phyloP scores from a whole-genome alignment of 495 filamentous ascomycete species.

The Aspergillus carlsbadensis region DNA sequence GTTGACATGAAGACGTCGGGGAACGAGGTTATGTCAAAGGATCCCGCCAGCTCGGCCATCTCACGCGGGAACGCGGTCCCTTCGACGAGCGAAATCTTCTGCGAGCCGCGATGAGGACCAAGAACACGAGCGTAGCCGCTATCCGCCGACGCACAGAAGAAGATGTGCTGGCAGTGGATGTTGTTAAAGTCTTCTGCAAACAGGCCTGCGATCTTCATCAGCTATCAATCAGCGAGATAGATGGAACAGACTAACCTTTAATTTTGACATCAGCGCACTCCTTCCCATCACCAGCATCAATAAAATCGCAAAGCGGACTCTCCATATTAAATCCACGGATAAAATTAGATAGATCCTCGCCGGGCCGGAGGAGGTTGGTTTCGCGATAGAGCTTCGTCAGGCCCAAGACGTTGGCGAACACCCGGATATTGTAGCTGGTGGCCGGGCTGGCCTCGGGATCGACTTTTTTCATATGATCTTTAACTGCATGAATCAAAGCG shows the following conservation, averaged over 20 bases:
- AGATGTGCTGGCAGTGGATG: constrained; percentile 26
- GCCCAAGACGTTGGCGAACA: constrained; percentile 32
- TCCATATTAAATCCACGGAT: constrained; percentile 35
- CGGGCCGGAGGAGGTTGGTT: constrained; percentile 8
- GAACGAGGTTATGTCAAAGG: constrained; percentile 24
- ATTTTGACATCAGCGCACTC: constrained; percentile 36
- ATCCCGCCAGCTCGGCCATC: constrained; percentile 18
- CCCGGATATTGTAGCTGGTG: constrained; percentile 23
- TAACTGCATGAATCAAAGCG: constrained; percentile 13
- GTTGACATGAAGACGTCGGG: constrained; percentile 23
- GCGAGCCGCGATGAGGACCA: constrained; percentile 18
- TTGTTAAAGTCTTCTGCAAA: constrained; percentile 25
- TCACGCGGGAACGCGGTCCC: constrained; percentile 28
- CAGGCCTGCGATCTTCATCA: constrained; percentile 11
- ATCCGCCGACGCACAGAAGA: constrained; percentile 32
- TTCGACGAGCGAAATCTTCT: constrained; percentile 27
- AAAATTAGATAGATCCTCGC: constrained; percentile 19
- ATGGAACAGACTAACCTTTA: constrained; percentile 17
- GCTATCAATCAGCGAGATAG: background rate
- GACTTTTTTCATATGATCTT: constrained; percentile 2
- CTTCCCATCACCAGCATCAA: constrained; percentile 34
- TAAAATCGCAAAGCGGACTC: constrained; percentile 27
- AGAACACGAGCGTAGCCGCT: constrained; percentile 32
- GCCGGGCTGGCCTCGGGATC: constrained; percentile 13
- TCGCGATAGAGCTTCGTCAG: constrained; percentile 26